Percentiles rank a stretch among this genome's conserved stretches.
Conservation (phyloP, 495 filamentous ascomycete species). For the Penicillium arizonense region DNA sequence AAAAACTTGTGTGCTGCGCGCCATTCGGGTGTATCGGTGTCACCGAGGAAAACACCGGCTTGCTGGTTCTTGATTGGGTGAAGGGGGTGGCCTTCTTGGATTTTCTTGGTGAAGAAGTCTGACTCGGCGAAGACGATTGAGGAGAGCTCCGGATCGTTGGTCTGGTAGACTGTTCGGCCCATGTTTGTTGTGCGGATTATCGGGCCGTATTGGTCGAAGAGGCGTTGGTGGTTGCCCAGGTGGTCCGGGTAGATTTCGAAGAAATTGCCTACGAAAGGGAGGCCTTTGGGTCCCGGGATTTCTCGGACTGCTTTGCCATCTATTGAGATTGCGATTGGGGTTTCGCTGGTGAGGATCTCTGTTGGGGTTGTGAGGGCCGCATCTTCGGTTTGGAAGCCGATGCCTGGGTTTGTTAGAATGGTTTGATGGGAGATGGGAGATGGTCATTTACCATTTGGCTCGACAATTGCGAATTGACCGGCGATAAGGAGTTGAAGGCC, state of each 20-base stretch:
- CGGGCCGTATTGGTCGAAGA: slow-evolving; percentile 52
- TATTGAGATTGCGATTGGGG: slow-evolving; percentile 39
- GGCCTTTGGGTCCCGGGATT: slow-evolving; percentile 41
- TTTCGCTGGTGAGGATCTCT: slow-evolving; percentile 26
- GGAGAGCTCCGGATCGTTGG: slow-evolving; percentile 47
- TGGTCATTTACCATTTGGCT: slow-evolving; percentile 18
- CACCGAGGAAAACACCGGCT: slow-evolving; percentile 51
- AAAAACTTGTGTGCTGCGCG: slow-evolving; percentile 53
- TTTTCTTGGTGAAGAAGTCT: slow-evolving; percentile 53
- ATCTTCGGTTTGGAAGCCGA: slow-evolving; percentile 37
- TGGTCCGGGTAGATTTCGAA: slow-evolving; percentile 59
- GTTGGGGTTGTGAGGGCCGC: slow-evolving; percentile 19
- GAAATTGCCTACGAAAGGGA: slow-evolving; percentile 51
- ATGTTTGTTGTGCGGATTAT: slow-evolving; percentile 55
- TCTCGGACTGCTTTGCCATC: slow-evolving; percentile 44
- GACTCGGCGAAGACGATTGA: slow-evolving; percentile 41
- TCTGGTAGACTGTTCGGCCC: slow-evolving; percentile 48
- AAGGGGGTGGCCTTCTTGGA: slow-evolving; percentile 49
- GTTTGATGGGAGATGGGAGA: background rate
- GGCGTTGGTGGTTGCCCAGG: slow-evolving; percentile 56
- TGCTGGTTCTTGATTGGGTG: slow-evolving; percentile 41
- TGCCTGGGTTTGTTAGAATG: slow-evolving; percentile 23
- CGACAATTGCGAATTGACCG: slow-evolving; percentile 43
- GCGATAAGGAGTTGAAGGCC: slow-evolving; percentile 38
- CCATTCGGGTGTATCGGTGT: slow-evolving; percentile 50